A percentile compares a stretch with the other conserved stretches of the same genome.
Evolutionary conservation across 2,329 filamentous ascomycete species (phyloP).

Genomic region (Botrytis tulipae): DNA sequence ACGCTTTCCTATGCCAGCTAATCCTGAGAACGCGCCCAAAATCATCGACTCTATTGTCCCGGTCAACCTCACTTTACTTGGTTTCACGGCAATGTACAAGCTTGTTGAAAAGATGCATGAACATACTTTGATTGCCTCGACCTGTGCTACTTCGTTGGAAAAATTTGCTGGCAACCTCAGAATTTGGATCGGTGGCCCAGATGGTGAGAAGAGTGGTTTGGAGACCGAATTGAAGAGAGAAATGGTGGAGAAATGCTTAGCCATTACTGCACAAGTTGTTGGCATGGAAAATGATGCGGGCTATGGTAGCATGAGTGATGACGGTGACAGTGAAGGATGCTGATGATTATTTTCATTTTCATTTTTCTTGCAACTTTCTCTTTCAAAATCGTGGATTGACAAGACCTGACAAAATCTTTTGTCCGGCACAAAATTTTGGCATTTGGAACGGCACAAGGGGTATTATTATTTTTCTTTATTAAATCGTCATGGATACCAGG

Average conservation of each 20-base stretch:
- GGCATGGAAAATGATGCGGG: constrained; percentile 62
- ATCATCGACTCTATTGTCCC: constrained; percentile 52
- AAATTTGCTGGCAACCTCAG: constrained; percentile 56
- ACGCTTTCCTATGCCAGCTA: constrained; percentile 43
- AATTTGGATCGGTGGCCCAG: constrained; percentile 57
- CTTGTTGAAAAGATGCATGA: constrained; percentile 54
- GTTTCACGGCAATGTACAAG: constrained; percentile 58
- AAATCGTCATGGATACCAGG: constrained; percentile 13
- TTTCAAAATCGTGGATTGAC: background rate
- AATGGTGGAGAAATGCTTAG: constrained; percentile 56
- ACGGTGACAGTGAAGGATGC: constrained; percentile 34
- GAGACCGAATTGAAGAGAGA: constrained; percentile 50
- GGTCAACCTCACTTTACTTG: constrained; percentile 48
- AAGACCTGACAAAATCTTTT: background rate
- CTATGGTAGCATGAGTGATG: constrained; percentile 57
- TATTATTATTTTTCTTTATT: background rate
- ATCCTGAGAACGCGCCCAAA: constrained; percentile 46
- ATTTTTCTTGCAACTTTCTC: background rate
- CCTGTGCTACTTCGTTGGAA: constrained; percentile 52
- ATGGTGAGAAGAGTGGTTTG: constrained; percentile 53
- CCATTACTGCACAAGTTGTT: constrained; percentile 54
- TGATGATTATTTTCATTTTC: constrained; percentile 21
- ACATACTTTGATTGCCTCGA: constrained; percentile 49
- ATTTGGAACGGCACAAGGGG: background rate
- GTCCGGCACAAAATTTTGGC: background rate